Conservation (phyloP, 768 basidiomycete genomes). For the Termitomyces sp. region DNA sequence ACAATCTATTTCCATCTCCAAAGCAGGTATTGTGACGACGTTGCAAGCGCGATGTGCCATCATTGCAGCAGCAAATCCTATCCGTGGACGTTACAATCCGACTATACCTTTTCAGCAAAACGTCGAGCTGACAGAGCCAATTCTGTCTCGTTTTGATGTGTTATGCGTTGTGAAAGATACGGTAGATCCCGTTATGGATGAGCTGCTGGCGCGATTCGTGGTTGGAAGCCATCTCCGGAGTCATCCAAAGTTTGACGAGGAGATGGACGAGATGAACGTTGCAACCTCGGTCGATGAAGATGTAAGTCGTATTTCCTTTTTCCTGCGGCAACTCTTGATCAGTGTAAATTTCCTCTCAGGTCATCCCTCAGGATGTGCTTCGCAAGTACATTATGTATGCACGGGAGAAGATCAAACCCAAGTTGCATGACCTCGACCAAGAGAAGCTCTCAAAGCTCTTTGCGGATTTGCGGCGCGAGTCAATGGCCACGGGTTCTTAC, state of each 20-base stretch:
- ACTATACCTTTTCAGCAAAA: constrained; percentile 98
- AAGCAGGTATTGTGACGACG: constrained; percentile 98
- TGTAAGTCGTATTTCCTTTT: constrained; percentile 34
- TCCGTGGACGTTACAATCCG: constrained; percentile 95
- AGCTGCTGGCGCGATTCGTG: constrained; percentile 95
- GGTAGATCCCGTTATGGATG: constrained; percentile 95
- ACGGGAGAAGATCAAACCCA: constrained; percentile 86
- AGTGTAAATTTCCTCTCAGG: constrained; percentile 36
- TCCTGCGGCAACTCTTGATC: not conserved
- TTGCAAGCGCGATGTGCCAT: constrained; percentile 97
- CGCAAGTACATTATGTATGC: constrained; percentile 99
- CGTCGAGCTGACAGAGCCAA: constrained; percentile 97
- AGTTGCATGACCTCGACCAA: constrained; percentile 92
- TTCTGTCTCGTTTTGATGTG: constrained; percentile 96
- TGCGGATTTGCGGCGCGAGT: constrained; percentile 92
- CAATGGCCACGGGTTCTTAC: constrained; percentile 95
- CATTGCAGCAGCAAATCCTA: constrained; percentile 96
- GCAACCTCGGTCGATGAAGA: constrained; percentile 85
- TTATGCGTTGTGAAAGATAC: constrained; percentile 97
- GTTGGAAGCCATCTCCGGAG: constrained; percentile 93
- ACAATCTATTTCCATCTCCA: constrained; percentile 98
- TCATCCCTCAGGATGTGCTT: constrained; percentile 94
- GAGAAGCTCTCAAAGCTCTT: constrained; percentile 94
- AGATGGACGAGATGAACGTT: constrained; percentile 91
- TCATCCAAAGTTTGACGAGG: constrained; percentile 88